Percentiles rank a stretch among this genome's conserved stretches.
These are phyloP conservation scores for Elongisporangium prolatum DNA, from an alignment of 352 stramenopile species.

Conservation along the genomic window DNA sequence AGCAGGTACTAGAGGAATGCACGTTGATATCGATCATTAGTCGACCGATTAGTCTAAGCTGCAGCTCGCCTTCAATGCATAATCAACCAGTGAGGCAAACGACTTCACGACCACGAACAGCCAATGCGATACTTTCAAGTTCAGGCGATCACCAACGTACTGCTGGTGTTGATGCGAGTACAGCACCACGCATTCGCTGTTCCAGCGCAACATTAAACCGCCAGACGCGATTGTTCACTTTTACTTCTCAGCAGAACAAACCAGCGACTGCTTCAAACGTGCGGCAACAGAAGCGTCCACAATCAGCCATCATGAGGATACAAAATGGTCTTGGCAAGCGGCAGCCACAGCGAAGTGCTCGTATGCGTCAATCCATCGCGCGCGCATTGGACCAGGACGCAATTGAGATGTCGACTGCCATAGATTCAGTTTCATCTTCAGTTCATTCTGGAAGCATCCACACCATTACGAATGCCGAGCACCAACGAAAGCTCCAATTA, in stretches of 20 bases:
- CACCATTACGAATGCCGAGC: not conserved
- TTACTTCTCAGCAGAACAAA: not conserved
- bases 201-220: constrained; percentile 6
- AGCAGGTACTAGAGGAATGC: not conserved
- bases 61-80: not conserved
- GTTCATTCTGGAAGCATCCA: not conserved
- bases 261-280: not conserved
- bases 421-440: not conserved
- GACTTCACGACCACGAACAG: not conserved
- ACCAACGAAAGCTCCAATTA: not conserved
- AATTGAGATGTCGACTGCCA: not conserved
- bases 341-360: not conserved
- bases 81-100: not conserved
- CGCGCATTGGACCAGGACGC: not conserved
- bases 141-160: not conserved
- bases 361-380: not conserved
- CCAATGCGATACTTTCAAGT: not conserved
- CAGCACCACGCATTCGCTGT: not conserved
- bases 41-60: not conserved
- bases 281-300: not conserved
- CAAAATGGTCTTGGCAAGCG: not conserved
- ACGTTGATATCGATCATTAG: not conserved
- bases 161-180: not conserved
- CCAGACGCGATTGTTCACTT: not conserved
- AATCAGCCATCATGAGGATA: not conserved